phyloP scores from a whole-genome alignment of 352 stramenopile genomes.

The Hyaloperonospora arabidopsidis region DNA sequence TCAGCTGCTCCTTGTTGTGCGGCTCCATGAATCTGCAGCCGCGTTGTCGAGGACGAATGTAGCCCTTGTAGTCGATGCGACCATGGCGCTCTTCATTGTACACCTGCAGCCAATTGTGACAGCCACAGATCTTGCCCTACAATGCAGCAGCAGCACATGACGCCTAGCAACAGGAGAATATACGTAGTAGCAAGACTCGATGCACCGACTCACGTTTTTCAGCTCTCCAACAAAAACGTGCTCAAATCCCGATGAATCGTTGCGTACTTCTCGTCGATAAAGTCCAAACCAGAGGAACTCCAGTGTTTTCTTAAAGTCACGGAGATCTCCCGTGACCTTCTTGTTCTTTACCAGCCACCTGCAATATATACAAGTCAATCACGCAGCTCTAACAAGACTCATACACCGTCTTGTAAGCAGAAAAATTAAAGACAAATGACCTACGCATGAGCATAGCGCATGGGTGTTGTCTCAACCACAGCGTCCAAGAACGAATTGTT shows the following conservation, averaged over 20 bases:
- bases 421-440: slow-evolving; percentile 1
- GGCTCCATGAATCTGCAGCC: slow-evolving; percentile 59
- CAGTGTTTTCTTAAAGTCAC: slow-evolving; percentile 87
- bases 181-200: background rate
- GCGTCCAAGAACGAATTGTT: slow-evolving; percentile 89
- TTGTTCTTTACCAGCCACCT: slow-evolving; percentile 82
- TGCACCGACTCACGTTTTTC: slow-evolving; percentile 59
- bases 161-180: background rate
- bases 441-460: slow-evolving; percentile 91
- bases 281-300: slow-evolving; percentile 93
- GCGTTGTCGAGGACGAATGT: slow-evolving; percentile 86
- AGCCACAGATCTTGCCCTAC: slow-evolving; percentile 84
- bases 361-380: slow-evolving; percentile 4
- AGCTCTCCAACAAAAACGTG: slow-evolving; percentile 96
- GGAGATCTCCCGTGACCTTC: slow-evolving; percentile 64
- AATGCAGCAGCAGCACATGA: slow-evolving; percentile 1
- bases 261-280: slow-evolving; percentile 82
- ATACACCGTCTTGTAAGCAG: background rate
- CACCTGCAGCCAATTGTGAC: slow-evolving; percentile 97
- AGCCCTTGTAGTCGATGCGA: slow-evolving; percentile 90
- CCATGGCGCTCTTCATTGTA: slow-evolving; percentile 92
- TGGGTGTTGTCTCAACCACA: slow-evolving; percentile 86
- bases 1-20: slow-evolving; percentile 85
- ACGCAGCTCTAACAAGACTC: background rate
- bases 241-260: slow-evolving; percentile 93